phyloP scores from a whole-genome alignment of 257 asterid genomes.

The Parsonsia alboflavescens region DNA sequence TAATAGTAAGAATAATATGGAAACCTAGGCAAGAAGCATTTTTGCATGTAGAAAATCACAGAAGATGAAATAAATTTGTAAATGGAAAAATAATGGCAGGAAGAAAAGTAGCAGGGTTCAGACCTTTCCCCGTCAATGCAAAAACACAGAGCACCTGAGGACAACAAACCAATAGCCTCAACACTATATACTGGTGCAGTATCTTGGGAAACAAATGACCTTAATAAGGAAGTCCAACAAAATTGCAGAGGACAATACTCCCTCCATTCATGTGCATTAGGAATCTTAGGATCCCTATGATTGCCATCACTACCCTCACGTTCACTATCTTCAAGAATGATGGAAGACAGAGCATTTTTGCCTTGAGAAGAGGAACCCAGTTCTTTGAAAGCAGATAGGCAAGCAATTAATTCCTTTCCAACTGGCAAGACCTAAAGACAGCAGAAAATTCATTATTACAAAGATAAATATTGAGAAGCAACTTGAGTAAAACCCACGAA shows the following conservation, averaged over 20 bases:
- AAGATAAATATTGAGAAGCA: not conserved
- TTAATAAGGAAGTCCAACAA: slow-evolving; percentile 63
- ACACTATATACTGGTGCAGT: slow-evolving; percentile 43
- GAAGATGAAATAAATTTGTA: slow-evolving; percentile 2
- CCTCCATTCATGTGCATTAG: slow-evolving; percentile 53
- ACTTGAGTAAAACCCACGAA: not conserved
- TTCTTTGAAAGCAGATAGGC: slow-evolving; percentile 61
- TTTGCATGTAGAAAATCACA: not conserved
- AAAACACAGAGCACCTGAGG: slow-evolving; percentile 58
- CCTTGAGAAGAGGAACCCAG: slow-evolving; percentile 58
- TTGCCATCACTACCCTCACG: slow-evolving; percentile 35
- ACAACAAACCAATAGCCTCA: slow-evolving; percentile 52
- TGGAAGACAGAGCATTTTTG: slow-evolving; percentile 56
- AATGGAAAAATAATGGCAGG: not conserved
- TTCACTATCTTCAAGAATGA: slow-evolving; percentile 41
- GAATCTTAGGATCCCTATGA: slow-evolving; percentile 29
- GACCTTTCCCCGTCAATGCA: slow-evolving; percentile 74
- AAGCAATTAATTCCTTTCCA: slow-evolving; percentile 67
- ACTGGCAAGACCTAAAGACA: slow-evolving; percentile 60
- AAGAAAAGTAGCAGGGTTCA: slow-evolving; percentile 6
- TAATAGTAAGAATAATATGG: too few relatives aligned
- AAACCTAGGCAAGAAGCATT: not conserved
- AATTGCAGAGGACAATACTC: slow-evolving; percentile 63
- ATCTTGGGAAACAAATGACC: slow-evolving; percentile 51
- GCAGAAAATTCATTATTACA: slow-evolving; percentile 6